Evolutionary conservation across 1,284 basidiomycete species (phyloP).

Genomic region (Cutaneotrichosporon spelunceum): DNA sequence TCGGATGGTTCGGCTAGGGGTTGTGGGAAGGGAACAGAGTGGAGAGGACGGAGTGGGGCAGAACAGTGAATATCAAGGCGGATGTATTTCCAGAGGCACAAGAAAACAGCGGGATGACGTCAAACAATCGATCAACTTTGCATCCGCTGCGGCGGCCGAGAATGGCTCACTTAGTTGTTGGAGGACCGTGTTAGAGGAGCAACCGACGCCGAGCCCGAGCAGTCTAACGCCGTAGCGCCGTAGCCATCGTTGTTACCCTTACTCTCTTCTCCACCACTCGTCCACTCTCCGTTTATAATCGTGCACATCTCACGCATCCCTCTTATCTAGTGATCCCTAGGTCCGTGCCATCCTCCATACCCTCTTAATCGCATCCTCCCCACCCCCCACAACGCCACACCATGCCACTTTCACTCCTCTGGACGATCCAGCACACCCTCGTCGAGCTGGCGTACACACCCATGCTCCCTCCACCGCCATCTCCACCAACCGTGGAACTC

Average conservation of each 20-base stretch:
- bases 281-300: neutral
- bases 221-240: neutral
- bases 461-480: constrained; percentile 34
- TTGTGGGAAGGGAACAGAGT: too few relatives aligned
- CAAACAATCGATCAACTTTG: neutral
- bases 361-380: neutral
- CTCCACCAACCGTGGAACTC: constrained; percentile 38
- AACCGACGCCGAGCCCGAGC: neutral
- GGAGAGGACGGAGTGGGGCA: neutral
- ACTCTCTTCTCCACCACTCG: neutral
- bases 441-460: constrained; percentile 42
- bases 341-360: neutral
- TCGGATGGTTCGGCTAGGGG: neutral
- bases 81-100: too few relatives aligned
- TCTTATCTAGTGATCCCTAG: neutral
- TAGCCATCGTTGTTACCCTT: neutral
- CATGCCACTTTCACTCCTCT: constrained; percentile 28
- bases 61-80: neutral
- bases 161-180: too few relatives aligned
- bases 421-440: constrained; percentile 36
- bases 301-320: neutral
- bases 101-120: neutral
- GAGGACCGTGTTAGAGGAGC: too few relatives aligned
- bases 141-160: neutral
- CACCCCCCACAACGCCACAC: constrained; percentile 1